Evolutionary conservation across 495 filamentous ascomycete species (phyloP).

Genomic region (Lasiosphaeria hispida): DNA sequence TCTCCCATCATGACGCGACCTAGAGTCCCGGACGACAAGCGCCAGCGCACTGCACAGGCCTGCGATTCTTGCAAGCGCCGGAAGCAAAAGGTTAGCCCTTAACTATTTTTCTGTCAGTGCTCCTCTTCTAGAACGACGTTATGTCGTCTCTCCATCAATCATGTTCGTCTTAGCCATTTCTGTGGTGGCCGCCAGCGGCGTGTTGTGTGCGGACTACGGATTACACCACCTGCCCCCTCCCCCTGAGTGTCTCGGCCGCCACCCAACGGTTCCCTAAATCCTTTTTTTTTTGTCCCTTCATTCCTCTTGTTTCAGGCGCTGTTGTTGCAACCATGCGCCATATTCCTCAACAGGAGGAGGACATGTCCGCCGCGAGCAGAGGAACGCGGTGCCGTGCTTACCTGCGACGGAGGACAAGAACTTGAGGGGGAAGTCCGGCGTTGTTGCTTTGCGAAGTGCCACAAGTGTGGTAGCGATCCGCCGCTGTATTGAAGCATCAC

Average conservation of each 20-base stretch:
- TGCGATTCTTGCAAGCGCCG: constrained; percentile 77
- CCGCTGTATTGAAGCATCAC: not conserved
- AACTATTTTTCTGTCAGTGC: constrained; percentile 14
- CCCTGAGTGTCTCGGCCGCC: constrained; percentile 10
- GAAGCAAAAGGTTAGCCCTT: constrained; percentile 67
- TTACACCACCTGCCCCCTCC: not conserved
- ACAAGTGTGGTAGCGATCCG: constrained; percentile 21
- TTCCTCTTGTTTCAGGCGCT: not conserved
- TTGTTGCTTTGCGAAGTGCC: constrained; percentile 14
- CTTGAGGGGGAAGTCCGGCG: not conserved
- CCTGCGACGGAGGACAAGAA: constrained; percentile 26
- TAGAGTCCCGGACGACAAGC: constrained; percentile 62
- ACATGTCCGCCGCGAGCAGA: constrained; percentile 13
- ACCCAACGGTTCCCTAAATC: not conserved
- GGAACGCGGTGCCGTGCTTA: constrained; percentile 17
- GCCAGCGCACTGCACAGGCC: constrained; percentile 63
- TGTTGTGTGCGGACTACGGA: too few species aligned
- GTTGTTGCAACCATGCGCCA: constrained; percentile 7
- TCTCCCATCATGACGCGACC: constrained; percentile 56
- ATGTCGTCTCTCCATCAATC: not conserved
- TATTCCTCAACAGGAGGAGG: constrained; percentile 6
- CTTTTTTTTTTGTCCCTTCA: not conserved
- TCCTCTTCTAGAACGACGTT: not conserved
- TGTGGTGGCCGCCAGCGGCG: too few species aligned
- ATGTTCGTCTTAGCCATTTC: not conserved